Percentiles rank a stretch among this genome's conserved stretches.
These are phyloP conservation scores for Leishmania aethiopica DNA, from an alignment of 208 protist genomes.

Conservation along the genomic window DNA sequence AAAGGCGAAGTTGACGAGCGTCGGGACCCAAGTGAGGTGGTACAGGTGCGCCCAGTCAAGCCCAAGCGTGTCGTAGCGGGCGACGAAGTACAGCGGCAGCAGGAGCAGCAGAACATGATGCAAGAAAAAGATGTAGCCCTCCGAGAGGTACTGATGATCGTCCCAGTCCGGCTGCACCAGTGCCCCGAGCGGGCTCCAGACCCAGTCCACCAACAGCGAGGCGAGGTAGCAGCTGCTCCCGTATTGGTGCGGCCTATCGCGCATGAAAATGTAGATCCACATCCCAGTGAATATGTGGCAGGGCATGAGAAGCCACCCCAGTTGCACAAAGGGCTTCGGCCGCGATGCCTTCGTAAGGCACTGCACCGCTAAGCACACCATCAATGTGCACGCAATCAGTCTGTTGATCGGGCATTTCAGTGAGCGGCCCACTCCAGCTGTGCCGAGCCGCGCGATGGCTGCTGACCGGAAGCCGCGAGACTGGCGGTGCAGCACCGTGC, in stretches of 20 bases:
- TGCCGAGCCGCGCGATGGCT: slow-evolving; percentile 20
- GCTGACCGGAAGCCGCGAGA: slow-evolving; percentile 34
- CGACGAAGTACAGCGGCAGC: slow-evolving; percentile 70
- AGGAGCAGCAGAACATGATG: slow-evolving; percentile 69
- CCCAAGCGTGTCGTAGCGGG: slow-evolving; percentile 52
- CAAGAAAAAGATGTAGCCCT: slow-evolving; percentile 54
- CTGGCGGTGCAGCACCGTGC: slow-evolving; percentile 29
- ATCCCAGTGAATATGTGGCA: slow-evolving; percentile 72
- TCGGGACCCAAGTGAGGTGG: slow-evolving; percentile 66
- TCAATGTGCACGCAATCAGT: slow-evolving; percentile 33
- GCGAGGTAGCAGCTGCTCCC: slow-evolving; percentile 58
- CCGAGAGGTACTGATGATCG: slow-evolving; percentile 62
- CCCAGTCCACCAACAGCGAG: slow-evolving; percentile 58
- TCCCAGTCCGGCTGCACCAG: slow-evolving; percentile 52
- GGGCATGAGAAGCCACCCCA: slow-evolving; percentile 84
- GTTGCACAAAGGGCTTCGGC: slow-evolving; percentile 68
- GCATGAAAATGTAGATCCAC: slow-evolving; percentile 56
- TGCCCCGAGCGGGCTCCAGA: slow-evolving; percentile 50
- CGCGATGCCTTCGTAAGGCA: slow-evolving; percentile 52
- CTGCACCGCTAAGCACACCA: slow-evolving; percentile 47
- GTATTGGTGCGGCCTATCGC: slow-evolving; percentile 37
- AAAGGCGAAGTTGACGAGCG: slow-evolving; percentile 53
- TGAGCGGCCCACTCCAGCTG: slow-evolving; percentile 24
- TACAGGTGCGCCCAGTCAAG: slow-evolving; percentile 44
- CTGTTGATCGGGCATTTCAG: slow-evolving; percentile 46